Conservation (phyloP, 139 green algal species). For the Coelastrella sp. region DNA sequence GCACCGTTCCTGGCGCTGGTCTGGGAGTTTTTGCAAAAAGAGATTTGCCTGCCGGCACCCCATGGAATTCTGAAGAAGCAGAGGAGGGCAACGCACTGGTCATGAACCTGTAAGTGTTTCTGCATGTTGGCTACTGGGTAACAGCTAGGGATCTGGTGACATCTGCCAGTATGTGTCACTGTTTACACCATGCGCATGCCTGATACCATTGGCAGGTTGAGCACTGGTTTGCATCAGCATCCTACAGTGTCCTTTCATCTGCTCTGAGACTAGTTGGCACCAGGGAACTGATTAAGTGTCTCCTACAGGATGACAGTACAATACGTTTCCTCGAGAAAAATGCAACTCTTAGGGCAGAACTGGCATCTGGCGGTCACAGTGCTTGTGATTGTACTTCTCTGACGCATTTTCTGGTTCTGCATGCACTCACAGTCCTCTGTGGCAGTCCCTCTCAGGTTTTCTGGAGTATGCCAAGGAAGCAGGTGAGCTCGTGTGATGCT, state of each 20-base stretch:
- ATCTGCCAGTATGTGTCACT: too few relatives aligned
- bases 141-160: too few relatives aligned
- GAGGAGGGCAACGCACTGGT: background rate
- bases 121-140: background rate
- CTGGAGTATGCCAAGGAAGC: background rate
- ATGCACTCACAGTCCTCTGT: background rate
- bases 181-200: too few relatives aligned
- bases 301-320: too few relatives aligned
- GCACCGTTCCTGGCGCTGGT: background rate
- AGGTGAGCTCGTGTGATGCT: background rate
- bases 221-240: too few relatives aligned
- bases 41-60: slow-evolving; percentile 1
- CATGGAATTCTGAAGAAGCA: background rate
- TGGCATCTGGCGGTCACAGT: background rate
- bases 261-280: too few relatives aligned
- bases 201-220: too few relatives aligned
- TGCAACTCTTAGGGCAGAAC: too few relatives aligned
- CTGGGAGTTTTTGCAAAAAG: slow-evolving; percentile 2
- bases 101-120: background rate
- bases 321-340: too few relatives aligned
- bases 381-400: background rate
- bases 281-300: too few relatives aligned
- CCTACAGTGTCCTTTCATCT: too few relatives aligned
- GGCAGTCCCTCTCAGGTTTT: background rate
- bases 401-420: background rate